Conservation (phyloP, 768 basidiomycete genomes). For the Hericium coralloides region DNA sequence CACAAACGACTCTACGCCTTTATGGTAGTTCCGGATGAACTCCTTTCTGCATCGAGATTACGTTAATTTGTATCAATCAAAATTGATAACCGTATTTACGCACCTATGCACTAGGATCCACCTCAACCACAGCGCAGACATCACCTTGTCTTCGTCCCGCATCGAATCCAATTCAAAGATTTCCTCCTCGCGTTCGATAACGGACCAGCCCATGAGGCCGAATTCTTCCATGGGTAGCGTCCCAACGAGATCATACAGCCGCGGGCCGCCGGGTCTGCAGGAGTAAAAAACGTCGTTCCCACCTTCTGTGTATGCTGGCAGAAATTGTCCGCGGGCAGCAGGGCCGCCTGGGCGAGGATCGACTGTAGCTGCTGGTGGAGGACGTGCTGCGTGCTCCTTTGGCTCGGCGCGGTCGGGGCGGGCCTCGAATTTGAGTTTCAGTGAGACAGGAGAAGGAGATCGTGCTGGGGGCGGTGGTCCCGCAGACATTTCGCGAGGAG, state of each 20-base stretch:
- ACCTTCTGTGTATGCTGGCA: constrained; percentile 33
- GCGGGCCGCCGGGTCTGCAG: constrained; percentile 57
- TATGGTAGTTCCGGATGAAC: constrained; percentile 48
- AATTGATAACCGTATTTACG: background rate
- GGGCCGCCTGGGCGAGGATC: constrained; percentile 22
- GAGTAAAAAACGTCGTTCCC: constrained; percentile 35
- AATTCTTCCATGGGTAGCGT: constrained; percentile 50
- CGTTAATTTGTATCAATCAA: background rate
- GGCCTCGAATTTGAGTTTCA: too few species aligned
- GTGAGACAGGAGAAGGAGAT: too few species aligned
- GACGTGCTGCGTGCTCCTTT: too few species aligned
- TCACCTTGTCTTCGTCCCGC: constrained; percentile 68
- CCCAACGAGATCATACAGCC: constrained; percentile 55
- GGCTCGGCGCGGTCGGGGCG: too few species aligned
- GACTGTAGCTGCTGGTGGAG: background rate
- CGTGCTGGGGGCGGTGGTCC: too few species aligned
- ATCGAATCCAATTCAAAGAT: constrained; percentile 65
- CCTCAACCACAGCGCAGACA: constrained; percentile 68
- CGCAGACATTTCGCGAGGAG: too few species aligned
- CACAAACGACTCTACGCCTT: constrained; percentile 47
- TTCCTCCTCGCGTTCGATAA: constrained; percentile 69
- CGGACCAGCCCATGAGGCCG: constrained; percentile 60
- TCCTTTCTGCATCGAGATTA: constrained; percentile 26
- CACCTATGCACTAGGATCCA: constrained; percentile 64
- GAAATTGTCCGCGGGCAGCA: constrained; percentile 39